phyloP scores from a whole-genome alignment of 768 basidiomycete species.

The Tricholoma sp. region DNA sequence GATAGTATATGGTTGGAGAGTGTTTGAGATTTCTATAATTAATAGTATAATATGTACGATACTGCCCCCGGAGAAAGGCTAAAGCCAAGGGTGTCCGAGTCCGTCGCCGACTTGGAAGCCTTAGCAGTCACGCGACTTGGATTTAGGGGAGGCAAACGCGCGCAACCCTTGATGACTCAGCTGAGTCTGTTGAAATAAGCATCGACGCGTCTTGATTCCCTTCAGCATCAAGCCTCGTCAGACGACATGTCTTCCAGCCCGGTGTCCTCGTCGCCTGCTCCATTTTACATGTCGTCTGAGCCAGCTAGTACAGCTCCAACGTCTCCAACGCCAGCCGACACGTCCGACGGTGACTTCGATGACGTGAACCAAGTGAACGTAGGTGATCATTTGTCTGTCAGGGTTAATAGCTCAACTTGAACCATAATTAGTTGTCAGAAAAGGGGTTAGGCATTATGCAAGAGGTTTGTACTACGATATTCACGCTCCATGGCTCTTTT shows the following conservation, averaged over 20 bases:
- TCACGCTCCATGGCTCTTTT: not conserved
- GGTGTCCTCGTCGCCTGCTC: slow-evolving; percentile 10
- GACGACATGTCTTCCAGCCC: slow-evolving; percentile 20
- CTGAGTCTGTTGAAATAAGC: slow-evolving; percentile 8
- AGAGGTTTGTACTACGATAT: slow-evolving; percentile 4
- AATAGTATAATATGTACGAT: no score
- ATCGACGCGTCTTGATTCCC: slow-evolving; percentile 13
- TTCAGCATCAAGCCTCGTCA: not conserved
- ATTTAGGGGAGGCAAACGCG: slow-evolving; percentile 12
- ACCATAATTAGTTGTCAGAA: not conserved
- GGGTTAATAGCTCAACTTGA: not conserved
- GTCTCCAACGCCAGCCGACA: slow-evolving; percentile 15
- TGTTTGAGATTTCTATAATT: no score
- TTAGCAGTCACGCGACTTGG: slow-evolving; percentile 2
- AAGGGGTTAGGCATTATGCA: slow-evolving; percentile 6
- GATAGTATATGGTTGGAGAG: no score
- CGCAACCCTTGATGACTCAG: slow-evolving; percentile 2
- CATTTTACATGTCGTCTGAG: slow-evolving; percentile 15
- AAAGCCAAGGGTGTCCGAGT: no score
- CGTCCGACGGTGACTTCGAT: slow-evolving; percentile 9
- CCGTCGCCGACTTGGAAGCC: no score
- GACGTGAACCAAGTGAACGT: slow-evolving; percentile 10
- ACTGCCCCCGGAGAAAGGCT: no score
- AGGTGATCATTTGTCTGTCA: not conserved
- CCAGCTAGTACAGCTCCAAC: slow-evolving; percentile 18